Conservation (phyloP, 768 basidiomycete species). For the Termitomyces bulborhizus region DNA sequence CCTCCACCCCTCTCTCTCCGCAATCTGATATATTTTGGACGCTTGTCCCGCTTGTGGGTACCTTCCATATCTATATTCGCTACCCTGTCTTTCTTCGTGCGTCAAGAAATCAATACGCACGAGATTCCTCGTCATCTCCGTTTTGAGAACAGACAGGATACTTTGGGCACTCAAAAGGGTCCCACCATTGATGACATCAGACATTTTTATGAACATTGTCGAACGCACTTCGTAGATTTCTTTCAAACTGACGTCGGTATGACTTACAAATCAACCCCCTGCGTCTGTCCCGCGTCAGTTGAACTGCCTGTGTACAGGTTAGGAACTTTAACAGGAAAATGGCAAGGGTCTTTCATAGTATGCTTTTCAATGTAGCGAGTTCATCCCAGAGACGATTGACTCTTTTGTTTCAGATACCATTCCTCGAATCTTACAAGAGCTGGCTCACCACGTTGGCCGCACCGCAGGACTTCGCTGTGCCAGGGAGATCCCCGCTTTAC, state of each 20-base stretch:
- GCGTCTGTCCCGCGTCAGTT: slow-evolving; percentile 3
- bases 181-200: slow-evolving; percentile 42
- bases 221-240: slow-evolving; percentile 32
- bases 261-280: background rate
- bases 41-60: slow-evolving; percentile 20
- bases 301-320: slow-evolving; percentile 30
- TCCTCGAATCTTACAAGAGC: slow-evolving; percentile 27
- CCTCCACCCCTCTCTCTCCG: slow-evolving; percentile 22
- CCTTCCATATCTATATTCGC: slow-evolving; percentile 43
- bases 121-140: slow-evolving; percentile 33
- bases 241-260: slow-evolving; percentile 19
- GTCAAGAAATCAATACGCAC: slow-evolving; percentile 27
- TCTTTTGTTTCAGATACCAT: slow-evolving; percentile 27
- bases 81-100: slow-evolving; percentile 40
- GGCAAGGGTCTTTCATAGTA: slow-evolving; percentile 46
- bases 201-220: slow-evolving; percentile 35
- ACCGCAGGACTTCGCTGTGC: slow-evolving; percentile 27
- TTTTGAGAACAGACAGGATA: slow-evolving; percentile 20
- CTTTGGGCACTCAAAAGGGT: slow-evolving; percentile 24
- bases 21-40: slow-evolving; percentile 39
- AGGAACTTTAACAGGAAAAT: slow-evolving; percentile 39
- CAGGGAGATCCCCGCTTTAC: slow-evolving; percentile 41
- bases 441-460: slow-evolving; percentile 28
- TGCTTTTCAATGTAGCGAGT: slow-evolving; percentile 5
- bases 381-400: background rate